Evolutionary conservation across 1,284 basidiomycete species (phyloP).

Genomic region (Puccinia triticina): DNA sequence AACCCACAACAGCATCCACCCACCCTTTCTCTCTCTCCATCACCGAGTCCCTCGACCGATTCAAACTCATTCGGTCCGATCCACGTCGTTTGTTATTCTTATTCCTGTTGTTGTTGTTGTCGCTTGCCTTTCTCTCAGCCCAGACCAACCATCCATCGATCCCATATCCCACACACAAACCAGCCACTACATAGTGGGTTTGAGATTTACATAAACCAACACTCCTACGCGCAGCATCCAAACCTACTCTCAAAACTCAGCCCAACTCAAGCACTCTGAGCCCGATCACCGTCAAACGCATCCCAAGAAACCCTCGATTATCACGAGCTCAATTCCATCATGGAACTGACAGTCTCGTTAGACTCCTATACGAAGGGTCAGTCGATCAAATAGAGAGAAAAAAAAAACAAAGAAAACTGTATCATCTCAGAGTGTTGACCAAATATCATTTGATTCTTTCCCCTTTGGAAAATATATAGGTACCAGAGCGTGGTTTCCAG

Average conservation of each 20-base stretch:
- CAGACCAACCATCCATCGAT: too few species aligned
- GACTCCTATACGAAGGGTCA: slow-evolving; percentile 46
- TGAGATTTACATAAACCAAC: too few species aligned
- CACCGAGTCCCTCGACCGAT: too few species aligned
- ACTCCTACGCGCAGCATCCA: neutral
- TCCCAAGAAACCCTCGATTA: neutral
- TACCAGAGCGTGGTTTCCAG: slow-evolving; percentile 70
- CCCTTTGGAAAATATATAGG: slow-evolving; percentile 52
- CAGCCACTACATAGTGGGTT: too few species aligned
- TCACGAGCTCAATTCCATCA: slow-evolving; percentile 8
- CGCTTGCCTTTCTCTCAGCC: too few species aligned
- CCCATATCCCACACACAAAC: too few species aligned
- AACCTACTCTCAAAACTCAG: neutral
- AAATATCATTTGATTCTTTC: neutral
- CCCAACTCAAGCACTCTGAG: neutral
- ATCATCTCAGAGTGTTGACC: neutral
- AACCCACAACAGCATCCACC: too few species aligned
- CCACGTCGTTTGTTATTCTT: too few species aligned
- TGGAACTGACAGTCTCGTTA: slow-evolving; percentile 50
- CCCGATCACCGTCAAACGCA: neutral
- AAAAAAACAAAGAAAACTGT: slow-evolving; percentile 29
- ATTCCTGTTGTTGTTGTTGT: too few species aligned
- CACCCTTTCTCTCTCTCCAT: too few species aligned
- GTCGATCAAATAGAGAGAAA: slow-evolving; percentile 54
- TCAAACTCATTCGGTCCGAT: too few species aligned